phyloP scores from a whole-genome alignment of 2,329 filamentous ascomycete species.

The Pseudopithomyces maydicus region DNA sequence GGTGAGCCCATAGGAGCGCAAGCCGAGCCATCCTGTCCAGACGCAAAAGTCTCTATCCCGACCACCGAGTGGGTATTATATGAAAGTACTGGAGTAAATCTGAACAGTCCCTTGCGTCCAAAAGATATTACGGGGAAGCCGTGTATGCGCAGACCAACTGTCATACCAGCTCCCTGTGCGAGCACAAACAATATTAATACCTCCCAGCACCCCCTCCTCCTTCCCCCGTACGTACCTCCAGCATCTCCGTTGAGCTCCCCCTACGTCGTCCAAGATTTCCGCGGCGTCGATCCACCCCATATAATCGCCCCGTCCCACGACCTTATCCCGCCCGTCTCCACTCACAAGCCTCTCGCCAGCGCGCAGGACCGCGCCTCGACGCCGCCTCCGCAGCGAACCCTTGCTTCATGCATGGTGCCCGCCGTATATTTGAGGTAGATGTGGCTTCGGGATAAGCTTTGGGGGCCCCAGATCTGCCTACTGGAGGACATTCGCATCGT shows the following conservation, averaged over 20 bases:
- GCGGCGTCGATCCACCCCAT: constrained; percentile 17
- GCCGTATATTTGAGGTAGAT: constrained; percentile 10
- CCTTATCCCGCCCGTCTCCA: not conserved
- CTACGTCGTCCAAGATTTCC: constrained; percentile 12
- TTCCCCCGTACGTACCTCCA: not conserved
- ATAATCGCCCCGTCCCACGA: constrained; percentile 4
- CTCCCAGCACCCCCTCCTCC: not conserved
- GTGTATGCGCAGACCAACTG: not conserved
- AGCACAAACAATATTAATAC: constrained; percentile 7
- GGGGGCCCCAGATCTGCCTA: not conserved
- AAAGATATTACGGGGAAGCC: too few species aligned
- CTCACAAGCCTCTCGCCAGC: not conserved
- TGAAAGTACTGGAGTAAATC: too few species aligned
- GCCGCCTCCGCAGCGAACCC: not conserved
- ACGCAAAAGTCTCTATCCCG: not conserved
- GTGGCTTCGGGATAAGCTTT: not conserved
- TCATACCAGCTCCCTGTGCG: not conserved
- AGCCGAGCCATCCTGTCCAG: constrained; percentile 20
- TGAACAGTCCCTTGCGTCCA: too few species aligned
- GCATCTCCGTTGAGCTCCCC: constrained; percentile 19
- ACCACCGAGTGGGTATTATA: not conserved
- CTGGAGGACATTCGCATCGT: not conserved
- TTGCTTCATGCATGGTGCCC: not conserved
- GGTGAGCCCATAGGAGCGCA: constrained; percentile 49
- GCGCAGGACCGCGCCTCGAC: not conserved